Conservation (phyloP, 129 eudicot species). For the Escallonia rubra region DNA sequence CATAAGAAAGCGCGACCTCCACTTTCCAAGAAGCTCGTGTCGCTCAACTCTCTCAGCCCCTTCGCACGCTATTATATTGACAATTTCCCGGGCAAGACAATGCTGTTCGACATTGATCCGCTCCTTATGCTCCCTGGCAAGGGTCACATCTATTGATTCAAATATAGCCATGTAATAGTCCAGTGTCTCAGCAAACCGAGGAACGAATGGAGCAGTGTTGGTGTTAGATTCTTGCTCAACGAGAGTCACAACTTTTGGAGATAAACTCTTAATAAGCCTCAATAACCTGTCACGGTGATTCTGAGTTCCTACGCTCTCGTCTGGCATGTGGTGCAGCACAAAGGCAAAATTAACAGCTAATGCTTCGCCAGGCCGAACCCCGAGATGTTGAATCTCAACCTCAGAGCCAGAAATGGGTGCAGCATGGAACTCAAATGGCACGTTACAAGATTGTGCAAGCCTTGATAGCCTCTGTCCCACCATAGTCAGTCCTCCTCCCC, state of each 20-base stretch:
- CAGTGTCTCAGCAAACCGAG: constrained; percentile 43
- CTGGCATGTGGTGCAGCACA: constrained; percentile 62
- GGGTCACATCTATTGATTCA: constrained; percentile 54
- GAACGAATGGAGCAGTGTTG: constrained; percentile 37
- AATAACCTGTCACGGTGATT: constrained; percentile 47
- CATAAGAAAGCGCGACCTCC: constrained; percentile 45
- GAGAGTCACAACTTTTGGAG: constrained; percentile 56
- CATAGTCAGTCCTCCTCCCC: constrained; percentile 39
- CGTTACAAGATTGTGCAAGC: constrained; percentile 43
- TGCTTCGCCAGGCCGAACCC: constrained; percentile 42
- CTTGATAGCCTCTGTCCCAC: constrained; percentile 37
- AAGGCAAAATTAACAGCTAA: constrained; percentile 52
- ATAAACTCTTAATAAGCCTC: constrained; percentile 41
- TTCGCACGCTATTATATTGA: constrained; percentile 58
- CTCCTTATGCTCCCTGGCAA: constrained; percentile 42
- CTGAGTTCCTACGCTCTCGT: constrained; percentile 44
- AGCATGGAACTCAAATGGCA: constrained; percentile 52
- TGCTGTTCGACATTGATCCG: constrained; percentile 52
- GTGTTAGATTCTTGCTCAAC: constrained; percentile 55
- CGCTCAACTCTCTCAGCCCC: constrained; percentile 57
- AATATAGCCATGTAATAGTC: constrained; percentile 39
- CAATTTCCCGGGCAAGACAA: constrained; percentile 57
- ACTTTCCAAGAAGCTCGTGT: constrained; percentile 47
- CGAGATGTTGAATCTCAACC: constrained; percentile 19
- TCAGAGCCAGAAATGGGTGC: constrained; percentile 29